Evolutionary conservation across 202 grass and related monocot species (phyloP).

Genomic region (Schoenoplectus tabernaemontani): DNA sequence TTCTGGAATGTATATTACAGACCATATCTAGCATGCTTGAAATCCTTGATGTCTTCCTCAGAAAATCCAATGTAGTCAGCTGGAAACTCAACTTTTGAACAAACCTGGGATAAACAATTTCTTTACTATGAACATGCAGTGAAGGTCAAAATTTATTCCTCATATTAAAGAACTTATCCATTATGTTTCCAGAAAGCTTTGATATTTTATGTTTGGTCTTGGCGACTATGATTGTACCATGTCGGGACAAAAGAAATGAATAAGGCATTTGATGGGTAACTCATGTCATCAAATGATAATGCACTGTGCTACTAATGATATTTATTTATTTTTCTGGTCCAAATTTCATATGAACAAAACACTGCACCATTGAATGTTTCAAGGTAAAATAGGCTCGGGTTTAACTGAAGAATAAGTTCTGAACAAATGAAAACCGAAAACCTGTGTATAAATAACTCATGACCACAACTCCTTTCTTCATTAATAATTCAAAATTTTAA

Average conservation of each 20-base stretch:
- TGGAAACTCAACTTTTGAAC: constrained; percentile 89
- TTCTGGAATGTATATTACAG: constrained; percentile 5
- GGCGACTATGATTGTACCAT: not conserved
- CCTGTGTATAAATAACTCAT: not conserved
- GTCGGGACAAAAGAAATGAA: not conserved
- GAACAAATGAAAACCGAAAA: not conserved
- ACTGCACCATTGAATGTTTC: not conserved
- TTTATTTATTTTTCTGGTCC: not conserved
- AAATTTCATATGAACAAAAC: not conserved
- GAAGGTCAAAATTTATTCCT: not conserved
- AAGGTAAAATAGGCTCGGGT: not conserved
- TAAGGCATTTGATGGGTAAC: not conserved
- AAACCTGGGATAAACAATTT: constrained; percentile 51
- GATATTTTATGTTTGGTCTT: not conserved
- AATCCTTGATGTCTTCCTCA: constrained; percentile 91
- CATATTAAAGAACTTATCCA: not conserved
- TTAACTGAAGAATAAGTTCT: not conserved
- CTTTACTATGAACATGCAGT: constrained; percentile 17
- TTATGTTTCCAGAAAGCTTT: not conserved
- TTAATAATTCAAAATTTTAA: not conserved
- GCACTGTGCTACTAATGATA: not conserved
- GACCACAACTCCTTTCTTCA: not conserved
- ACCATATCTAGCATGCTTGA: constrained; percentile 91
- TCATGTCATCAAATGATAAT: not conserved
- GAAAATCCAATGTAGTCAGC: constrained; percentile 63